Evolutionary conservation across 306 rosid species (phyloP), one percentile per base, ranked within the genome.

Genomic region (Cicer cuneatum): DNA sequence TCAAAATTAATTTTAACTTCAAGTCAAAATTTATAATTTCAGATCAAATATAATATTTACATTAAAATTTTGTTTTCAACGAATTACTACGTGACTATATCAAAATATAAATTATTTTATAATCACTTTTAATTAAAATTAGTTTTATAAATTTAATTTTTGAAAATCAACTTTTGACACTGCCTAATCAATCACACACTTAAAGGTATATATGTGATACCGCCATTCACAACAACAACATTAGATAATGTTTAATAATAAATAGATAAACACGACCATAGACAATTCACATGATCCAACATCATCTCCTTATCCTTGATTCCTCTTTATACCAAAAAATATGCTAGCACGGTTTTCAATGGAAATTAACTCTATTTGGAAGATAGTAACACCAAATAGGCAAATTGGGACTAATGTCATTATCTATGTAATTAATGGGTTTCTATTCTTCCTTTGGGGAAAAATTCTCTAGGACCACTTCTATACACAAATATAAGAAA

Each of bases 271-370:
- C 47, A 76, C 37, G 10, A 74, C 46, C 72, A 43, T 45, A 42
- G 40, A 69, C 48, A 59, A 58, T 40, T 64, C 63, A 45, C 82
- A 78, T 69, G 71, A 66, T 74, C 66, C 74, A 53, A 45, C 5
- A 35, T 13, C 68, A 74, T 69, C 11, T 51, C 58, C 59, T 47
- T 21, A 63, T 63, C 48, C 14, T 75, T 69, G 43, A 51, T 70
- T 76, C 77, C 45, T 61, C 63, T 40, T 18, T 70, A 46, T 14
- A n/a, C 46, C 58, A 64, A 63, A 64, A 54, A 10, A 60, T 38
- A 62, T 38, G 19, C 33, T 65, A 24, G 74, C 29, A 75, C 67
- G 54, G 35, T 35, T 73, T 59, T 40, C 14, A 66, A 56, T 37
- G 7, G 12, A 56, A 45, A 35, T 16, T 19, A 74, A 60, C n/a